Evolutionary conservation across 148 eudicot genomes (phyloP), one percentile per base, ranked within the genome.

Genomic region (Bassia scoparia): DNA sequence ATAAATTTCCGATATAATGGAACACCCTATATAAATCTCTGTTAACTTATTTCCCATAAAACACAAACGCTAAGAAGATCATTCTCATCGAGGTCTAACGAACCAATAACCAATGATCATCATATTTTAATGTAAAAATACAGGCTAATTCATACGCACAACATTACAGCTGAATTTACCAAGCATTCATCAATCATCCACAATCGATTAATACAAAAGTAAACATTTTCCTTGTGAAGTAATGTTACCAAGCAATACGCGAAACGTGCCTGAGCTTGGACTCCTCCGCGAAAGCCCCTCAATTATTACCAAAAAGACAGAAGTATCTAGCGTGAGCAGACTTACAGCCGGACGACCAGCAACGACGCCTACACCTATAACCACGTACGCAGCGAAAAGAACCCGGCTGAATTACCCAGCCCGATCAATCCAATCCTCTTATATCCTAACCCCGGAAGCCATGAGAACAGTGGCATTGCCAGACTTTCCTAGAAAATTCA

Each of bases 361-460:
- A 29, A 96, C 96, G 52, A 88, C 90, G 67, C 92, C 89, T 83
- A 91, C 98, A 54, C 97, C 98, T 12, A 95, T n/a, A 83, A 75
- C 84, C 84, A 54, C 86, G 84, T 81, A 95, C n/a, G 92, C 81
- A 56, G 73, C 23, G 7, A 80, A 53, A 21, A n/a, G 87, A 70
- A 56, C 84, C 76, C 59, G 86, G 77, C 20, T 70, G 83, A 17
- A n/a, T 79, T 66, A 67, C 97, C 98, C 35, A 93, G 90, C 64
- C 98, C 98, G 62, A 91, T 78, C 80, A 93, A 76, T 15, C 91
- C 89, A 17, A 93, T 72, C 80, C 97, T 81, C 85, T 93, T 93
- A 62, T 87, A 87, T 44, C 92, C 89, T 60, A 89, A 77, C 26
- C 98, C 92, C 0, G 98, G 92, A 67, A 91, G 84, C 85, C 98